phyloP scores from a whole-genome alignment of 2,329 filamentous ascomycete genomes.

The Bipolaris bicolor region DNA sequence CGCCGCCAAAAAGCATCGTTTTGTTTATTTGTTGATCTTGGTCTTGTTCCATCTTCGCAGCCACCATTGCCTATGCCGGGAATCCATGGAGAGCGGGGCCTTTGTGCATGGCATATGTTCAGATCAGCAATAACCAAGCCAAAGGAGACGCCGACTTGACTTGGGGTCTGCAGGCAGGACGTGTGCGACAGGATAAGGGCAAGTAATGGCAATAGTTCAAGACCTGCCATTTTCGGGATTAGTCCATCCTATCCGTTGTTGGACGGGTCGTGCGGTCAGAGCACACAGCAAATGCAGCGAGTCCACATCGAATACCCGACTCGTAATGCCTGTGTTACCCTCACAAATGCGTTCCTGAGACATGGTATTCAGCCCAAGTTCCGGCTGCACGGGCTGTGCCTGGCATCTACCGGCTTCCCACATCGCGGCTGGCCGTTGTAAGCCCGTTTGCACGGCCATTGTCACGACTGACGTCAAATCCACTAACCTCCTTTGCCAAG shows the following conservation, averaged over 20 bases:
- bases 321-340: background rate
- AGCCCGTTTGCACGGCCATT: slow-evolving; percentile 5
- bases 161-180: background rate
- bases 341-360: background rate
- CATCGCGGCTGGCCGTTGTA: background rate
- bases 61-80: background rate
- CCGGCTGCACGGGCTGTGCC: slow-evolving; percentile 10
- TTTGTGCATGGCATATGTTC: background rate
- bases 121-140: slow-evolving; percentile 2
- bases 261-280: slow-evolving; percentile 2
- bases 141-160: background rate
- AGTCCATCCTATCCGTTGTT: background rate
- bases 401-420: slow-evolving; percentile 9
- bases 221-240: slow-evolving; percentile 5
- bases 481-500: background rate
- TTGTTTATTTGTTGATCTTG: background rate
- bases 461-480: slow-evolving; percentile 10
- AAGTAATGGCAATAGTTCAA: slow-evolving; percentile 7
- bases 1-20: background rate
- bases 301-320: background rate
- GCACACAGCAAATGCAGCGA: slow-evolving; percentile 1
- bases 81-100: background rate
- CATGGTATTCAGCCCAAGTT: background rate
- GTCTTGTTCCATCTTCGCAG: background rate
- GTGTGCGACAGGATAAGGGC: background rate